Evolutionary conservation across 345 rosid species (phyloP).

Genomic region (Citrus mangshanensis): DNA sequence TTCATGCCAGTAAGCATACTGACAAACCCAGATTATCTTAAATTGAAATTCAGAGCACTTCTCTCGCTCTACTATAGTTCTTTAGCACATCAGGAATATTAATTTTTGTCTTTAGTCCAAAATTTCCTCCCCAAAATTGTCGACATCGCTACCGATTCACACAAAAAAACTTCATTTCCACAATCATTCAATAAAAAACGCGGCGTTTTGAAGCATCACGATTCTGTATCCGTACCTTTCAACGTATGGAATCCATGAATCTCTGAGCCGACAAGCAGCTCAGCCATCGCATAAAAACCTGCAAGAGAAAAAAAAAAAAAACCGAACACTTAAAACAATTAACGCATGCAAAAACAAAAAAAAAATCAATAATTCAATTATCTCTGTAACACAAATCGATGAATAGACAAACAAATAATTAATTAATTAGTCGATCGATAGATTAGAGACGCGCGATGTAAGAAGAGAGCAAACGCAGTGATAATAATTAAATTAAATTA

Average conservation of each 20-base stretch:
- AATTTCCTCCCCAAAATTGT: too few species aligned
- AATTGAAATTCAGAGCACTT: too few species aligned
- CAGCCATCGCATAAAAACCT: slow-evolving; percentile 36
- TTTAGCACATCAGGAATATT: neutral
- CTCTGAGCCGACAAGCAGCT: slow-evolving; percentile 60
- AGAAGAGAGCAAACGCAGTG: neutral
- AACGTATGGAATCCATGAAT: slow-evolving; percentile 88
- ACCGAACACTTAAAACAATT: neutral
- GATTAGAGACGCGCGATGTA: neutral
- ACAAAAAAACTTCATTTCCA: neutral
- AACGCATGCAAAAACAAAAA: neutral
- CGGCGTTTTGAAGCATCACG: neutral
- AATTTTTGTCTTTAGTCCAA: neutral
- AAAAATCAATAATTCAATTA: too few species aligned
- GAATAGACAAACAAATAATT: too few species aligned
- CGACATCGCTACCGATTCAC: neutral
- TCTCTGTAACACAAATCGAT: neutral
- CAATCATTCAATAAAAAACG: neutral
- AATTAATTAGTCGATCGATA: neutral
- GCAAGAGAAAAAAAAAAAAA: neutral
- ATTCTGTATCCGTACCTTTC: slow-evolving; percentile 42
- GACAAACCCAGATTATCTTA: too few species aligned
- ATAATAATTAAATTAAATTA: neutral
- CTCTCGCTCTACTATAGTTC: neutral
- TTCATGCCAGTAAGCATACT: too few species aligned